These are phyloP conservation scores for Huntiella omanensis DNA, from an alignment of 2,329 filamentous ascomycete genomes.

Conservation along the genomic window DNA sequence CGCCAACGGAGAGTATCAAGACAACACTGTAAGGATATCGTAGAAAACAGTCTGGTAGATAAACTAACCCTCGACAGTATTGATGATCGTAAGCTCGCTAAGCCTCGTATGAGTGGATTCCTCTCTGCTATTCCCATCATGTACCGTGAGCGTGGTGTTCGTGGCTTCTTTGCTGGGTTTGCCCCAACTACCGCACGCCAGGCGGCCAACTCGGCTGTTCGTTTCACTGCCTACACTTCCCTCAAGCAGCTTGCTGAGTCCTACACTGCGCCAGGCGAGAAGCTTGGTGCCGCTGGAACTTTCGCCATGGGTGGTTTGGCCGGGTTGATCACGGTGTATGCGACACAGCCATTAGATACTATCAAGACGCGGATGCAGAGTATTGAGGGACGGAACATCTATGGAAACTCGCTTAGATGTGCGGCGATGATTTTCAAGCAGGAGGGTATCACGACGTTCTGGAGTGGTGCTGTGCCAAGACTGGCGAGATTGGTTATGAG, in stretches of 20 bases:
- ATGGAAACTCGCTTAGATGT: slow-evolving; percentile 77
- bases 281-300: slow-evolving; percentile 69
- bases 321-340: slow-evolving; percentile 76
- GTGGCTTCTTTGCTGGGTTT: slow-evolving; percentile 94
- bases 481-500: slow-evolving; percentile 72
- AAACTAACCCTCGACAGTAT: slow-evolving; percentile 36
- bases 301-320: slow-evolving; percentile 83
- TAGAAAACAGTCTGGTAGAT: not conserved
- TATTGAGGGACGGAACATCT: slow-evolving; percentile 60
- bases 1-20: slow-evolving; percentile 95
- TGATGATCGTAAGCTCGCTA: slow-evolving; percentile 74
- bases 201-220: slow-evolving; percentile 79
- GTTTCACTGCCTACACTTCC: slow-evolving; percentile 80
- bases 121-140: slow-evolving; percentile 79
- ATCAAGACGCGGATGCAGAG: slow-evolving; percentile 98
- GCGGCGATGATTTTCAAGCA: slow-evolving; percentile 68
- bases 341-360: slow-evolving; percentile 63
- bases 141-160: slow-evolving; percentile 65
- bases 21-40: slow-evolving; percentile 52
- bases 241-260: slow-evolving; percentile 80
- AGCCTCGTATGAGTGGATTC: slow-evolving; percentile 80
- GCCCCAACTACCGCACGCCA: slow-evolving; percentile 87
- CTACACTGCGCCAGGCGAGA: slow-evolving; percentile 87
- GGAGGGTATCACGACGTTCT: slow-evolving; percentile 78
- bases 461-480: slow-evolving; percentile 80